Conservation (phyloP, 768 basidiomycete genomes). For the Leccinum sublutescens region DNA sequence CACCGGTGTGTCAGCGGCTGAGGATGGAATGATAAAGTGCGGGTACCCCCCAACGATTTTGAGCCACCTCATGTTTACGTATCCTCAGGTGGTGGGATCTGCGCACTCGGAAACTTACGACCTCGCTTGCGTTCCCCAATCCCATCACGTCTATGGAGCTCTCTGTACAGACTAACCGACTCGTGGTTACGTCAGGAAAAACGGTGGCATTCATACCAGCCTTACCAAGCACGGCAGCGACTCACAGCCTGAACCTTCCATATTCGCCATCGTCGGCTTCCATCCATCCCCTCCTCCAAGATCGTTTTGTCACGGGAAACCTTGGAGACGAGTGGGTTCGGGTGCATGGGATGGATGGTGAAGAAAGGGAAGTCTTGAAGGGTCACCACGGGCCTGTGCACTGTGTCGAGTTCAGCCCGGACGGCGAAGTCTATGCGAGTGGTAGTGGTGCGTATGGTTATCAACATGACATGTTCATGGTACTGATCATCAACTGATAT, state of each 20-base stretch:
- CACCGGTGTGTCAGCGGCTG: constrained; percentile 85
- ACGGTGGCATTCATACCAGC: constrained; percentile 90
- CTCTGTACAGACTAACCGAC: constrained; percentile 72
- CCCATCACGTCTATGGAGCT: constrained; percentile 95
- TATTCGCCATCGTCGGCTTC: constrained; percentile 94
- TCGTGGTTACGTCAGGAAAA: constrained; percentile 90
- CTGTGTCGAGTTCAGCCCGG: constrained; percentile 90
- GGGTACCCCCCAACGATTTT: not conserved
- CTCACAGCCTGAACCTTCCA: constrained; percentile 74
- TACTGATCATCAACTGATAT: constrained; percentile 7
- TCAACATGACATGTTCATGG: constrained; percentile 9
- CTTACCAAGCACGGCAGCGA: constrained; percentile 56
- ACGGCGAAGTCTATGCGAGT: constrained; percentile 96
- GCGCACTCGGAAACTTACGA: constrained; percentile 69
- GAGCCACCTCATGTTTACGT: constrained; percentile 11
- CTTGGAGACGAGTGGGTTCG: constrained; percentile 94
- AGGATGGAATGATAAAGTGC: constrained; percentile 90
- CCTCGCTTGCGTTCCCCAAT: constrained; percentile 66
- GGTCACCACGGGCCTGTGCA: constrained; percentile 98
- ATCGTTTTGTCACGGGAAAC: constrained; percentile 92
- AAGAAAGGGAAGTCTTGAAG: constrained; percentile 88
- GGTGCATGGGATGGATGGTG: constrained; percentile 86
- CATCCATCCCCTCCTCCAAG: constrained; percentile 84
- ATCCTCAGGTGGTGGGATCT: constrained; percentile 92
- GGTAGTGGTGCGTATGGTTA: constrained; percentile 75